Base-by-base conservation (phyloP, 257 asterid species). In the Leptodermis oblonga region DNA sequence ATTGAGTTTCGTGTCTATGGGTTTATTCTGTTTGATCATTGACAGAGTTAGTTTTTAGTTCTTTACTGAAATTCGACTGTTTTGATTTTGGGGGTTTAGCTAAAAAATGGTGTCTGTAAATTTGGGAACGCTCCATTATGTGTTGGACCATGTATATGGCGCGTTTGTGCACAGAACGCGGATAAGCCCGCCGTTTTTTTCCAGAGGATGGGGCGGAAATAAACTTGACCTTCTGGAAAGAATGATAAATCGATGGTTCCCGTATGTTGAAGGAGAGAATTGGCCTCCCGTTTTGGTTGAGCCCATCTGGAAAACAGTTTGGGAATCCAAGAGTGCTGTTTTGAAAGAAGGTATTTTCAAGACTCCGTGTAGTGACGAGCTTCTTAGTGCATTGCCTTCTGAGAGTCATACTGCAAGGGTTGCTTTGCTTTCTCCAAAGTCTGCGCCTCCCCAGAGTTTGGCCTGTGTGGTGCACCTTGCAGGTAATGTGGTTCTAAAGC, bases 381-480 rank as follows among this genome's bases (percentile, higher is more conserved):
- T 93, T 80, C 81, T 88, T 72, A 67, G 80, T 82, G 97, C 97
- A 53, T 86, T 93, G 90, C 99, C 99, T 36, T 89, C 88, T 28
- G 99, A 93, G 84, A 70, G 96, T 75, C 97, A 82, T 73, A 86
- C 70, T 23, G 97, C 95, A 10, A 83, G 99, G 63, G 96, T 93
- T 72, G 90, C 96, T 63, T 93, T 90, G 68, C 99, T 93, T 69
- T 62, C 86, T 6, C 97, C 99, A 0, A 93, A 85, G 70, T 83
- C 6, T 48, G 82, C 71, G 43, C 80, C 84, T 13, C 82, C 95
- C 0, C 85, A 87, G 9, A 88, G 79, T 72, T 80, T 84, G 89
- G 85, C 99, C 33, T 93, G 99, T 81, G 99, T 93, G 72, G 92
- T 93, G 82, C 99, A 91, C 80, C 99, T 93, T 73, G 99, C 99